Conservation (phyloP, 1,284 basidiomycete species). For the Chalciporus piperatoides region DNA sequence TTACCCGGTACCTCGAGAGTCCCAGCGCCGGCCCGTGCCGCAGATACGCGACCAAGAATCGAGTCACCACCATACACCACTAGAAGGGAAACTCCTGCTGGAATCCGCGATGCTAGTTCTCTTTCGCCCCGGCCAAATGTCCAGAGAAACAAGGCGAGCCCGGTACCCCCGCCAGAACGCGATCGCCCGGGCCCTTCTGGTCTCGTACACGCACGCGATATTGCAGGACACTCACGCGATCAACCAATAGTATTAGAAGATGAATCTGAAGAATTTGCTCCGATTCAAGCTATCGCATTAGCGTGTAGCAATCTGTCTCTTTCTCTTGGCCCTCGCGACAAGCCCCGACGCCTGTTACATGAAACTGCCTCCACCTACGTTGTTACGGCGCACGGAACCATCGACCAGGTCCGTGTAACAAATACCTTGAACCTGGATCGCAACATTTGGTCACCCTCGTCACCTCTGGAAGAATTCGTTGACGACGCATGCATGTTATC, state of each 20-base stretch:
- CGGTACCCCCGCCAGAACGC: not conserved
- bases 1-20: not conserved
- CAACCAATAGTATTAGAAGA: not conserved
- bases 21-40: not conserved
- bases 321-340: slow-evolving; percentile 35
- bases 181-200: not conserved
- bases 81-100: not conserved
- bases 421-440: slow-evolving; percentile 13
- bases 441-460: slow-evolving; percentile 19
- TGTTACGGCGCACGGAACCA: slow-evolving; percentile 38
- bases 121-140: not conserved
- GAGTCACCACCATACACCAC: not conserved
- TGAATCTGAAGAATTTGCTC: not conserved
- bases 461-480: slow-evolving; percentile 28
- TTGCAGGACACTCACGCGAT: not conserved
- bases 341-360: slow-evolving; percentile 39
- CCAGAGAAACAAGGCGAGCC: not conserved
- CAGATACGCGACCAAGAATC: not conserved
- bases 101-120: not conserved
- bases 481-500: slow-evolving; percentile 44
- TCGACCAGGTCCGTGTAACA: slow-evolving; percentile 31
- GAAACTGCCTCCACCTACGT: slow-evolving; percentile 14
- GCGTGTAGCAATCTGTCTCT: slow-evolving; percentile 19
- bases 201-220: not conserved
- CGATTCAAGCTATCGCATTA: slow-evolving; percentile 6